Evolutionary conservation across 495 filamentous ascomycete species (phyloP), one percentile per base, ranked within the genome.

Genomic region (Hyphodiscus hymeniophilus): DNA sequence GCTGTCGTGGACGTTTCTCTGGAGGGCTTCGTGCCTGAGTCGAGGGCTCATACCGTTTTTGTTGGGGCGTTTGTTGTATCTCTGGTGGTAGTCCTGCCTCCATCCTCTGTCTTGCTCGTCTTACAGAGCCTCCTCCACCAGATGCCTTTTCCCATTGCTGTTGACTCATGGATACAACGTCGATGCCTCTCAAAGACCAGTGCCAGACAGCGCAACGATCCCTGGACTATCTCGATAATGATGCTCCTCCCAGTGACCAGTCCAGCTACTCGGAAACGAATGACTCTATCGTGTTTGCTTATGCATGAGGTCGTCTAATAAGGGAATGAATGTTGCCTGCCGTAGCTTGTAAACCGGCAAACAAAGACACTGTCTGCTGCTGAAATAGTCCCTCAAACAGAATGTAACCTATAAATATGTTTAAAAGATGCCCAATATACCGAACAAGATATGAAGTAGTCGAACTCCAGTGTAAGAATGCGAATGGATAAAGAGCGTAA

Each of bases 101-200:
- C 51, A 77, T 60, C 60, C 77, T 65, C 54, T 79, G 72, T 59
- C 67, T 74, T 17, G 72, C 71, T 61, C 69, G 68, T 59, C 56
- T 63, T 44, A 70, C 62, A 42, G 69, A 73, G 55, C 71, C 70
- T 12, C 30, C 16, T 36, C 50, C 50, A 17, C 38, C 49, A 33
- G 48, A 28, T 18, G 47, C 45, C 22, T 18, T 41, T 35, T 34
- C 40, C 52, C 52, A 53, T 53, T 48, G 42, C 38, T 59, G 48
- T 41, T 55, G 45, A 55, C 38, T 54, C 52, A 59, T 59, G 18
- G 35, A 36, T 38, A 34, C 41, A 17, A 36, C 17, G 20, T 22
- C 11, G 32, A 41, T 4, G 36, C 26, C 38, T 24, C 4, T 4
- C 16, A 31, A 13, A 8, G 8, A 15, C 13, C 8, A 15, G 12